Evolutionary conservation across 1,284 basidiomycete species (phyloP).

Genomic region (Rhodotorula sp.): DNA sequence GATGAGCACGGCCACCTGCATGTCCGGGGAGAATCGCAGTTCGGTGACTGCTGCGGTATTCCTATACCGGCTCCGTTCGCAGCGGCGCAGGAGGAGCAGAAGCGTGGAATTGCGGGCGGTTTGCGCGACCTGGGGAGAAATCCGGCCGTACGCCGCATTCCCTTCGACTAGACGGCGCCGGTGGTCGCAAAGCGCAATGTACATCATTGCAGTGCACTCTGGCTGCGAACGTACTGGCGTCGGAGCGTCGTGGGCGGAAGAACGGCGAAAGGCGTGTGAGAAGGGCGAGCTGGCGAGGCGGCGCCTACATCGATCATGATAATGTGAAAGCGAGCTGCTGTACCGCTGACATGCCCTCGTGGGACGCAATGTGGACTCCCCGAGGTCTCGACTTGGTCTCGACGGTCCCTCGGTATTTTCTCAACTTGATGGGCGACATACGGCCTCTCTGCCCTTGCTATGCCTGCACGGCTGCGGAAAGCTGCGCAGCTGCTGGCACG

Average conservation of each 20-base stretch:
- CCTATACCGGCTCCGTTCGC: conserved; percentile 54
- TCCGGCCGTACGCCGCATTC: conserved; percentile 28
- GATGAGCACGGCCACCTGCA: conserved; percentile 67
- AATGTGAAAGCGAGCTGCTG: too few species aligned
- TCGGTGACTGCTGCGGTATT: conserved; percentile 74
- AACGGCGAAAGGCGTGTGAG: not conserved
- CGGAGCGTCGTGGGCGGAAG: too few species aligned
- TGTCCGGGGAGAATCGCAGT: conserved; percentile 60
- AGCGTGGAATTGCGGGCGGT: not conserved
- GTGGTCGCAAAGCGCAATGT: not conserved
- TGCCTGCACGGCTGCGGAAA: too few species aligned
- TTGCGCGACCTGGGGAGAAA: not conserved
- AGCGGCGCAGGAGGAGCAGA: conserved; percentile 47
- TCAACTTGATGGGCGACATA: too few species aligned
- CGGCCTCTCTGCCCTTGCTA: too few species aligned
- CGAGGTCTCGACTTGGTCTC: too few species aligned
- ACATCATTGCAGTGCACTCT: rapidly evolving
- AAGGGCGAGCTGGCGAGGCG: not conserved
- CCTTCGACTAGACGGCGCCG: conserved; percentile 37
- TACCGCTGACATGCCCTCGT: too few species aligned
- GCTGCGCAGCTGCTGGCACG: too few species aligned
- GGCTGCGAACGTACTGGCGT: not conserved
- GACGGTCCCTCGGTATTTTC: too few species aligned
- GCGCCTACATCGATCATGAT: too few species aligned
- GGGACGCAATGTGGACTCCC: too few species aligned